Evolutionary conservation across 257 asterid species (phyloP), one percentile per base, ranked within the genome.

Genomic region (Fraxinus cuspidata): DNA sequence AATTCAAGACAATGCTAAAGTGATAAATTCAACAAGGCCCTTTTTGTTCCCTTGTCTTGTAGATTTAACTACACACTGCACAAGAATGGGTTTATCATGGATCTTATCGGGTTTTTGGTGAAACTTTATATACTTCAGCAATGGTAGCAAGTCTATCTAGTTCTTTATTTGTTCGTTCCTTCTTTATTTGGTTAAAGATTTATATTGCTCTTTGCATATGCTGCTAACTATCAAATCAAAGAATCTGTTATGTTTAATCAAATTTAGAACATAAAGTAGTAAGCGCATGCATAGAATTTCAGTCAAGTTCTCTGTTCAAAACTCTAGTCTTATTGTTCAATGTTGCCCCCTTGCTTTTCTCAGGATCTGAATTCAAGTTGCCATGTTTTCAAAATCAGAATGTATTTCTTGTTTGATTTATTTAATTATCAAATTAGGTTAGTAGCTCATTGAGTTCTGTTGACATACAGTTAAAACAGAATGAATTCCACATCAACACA

Each of bases 401-500:
- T 65, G 21, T 27, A 31, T 68, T 40, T 78, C 58, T 72, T 76
- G 68, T 71, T 60, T 49, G 8, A 63, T 71, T 74, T 42, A 10
- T 51, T 31, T 42, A 69, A 56, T 44, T 67, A 6, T 15, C 44
- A 73, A 53, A 19, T 29, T 51, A 53, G 71, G 68, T n/a, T 65
- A 60, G 71, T 47, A 32, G 58, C 80, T 74, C 31, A 71, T 75
- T 37, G 69, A 44, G 58, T 72, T 84, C 44, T 31, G 38, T 71
- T 15, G 13, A 3, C 49, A 29, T 29, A 64, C 87, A 84, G 91
- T 65, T 12, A 27, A 77, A 66, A 66, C 75, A 80, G 47, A 79
- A 95, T 94, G 97, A 86, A 90, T 83, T 90, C 97, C 10, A 66
- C 94, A 42, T 84, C 94, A 9, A 87, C 93, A 0, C 93, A 89